Percentiles rank a stretch among this genome's conserved stretches.
Conservation (phyloP, 1,284 basidiomycete species). For the Cutaneotrichosporon cutaneum region DNA sequence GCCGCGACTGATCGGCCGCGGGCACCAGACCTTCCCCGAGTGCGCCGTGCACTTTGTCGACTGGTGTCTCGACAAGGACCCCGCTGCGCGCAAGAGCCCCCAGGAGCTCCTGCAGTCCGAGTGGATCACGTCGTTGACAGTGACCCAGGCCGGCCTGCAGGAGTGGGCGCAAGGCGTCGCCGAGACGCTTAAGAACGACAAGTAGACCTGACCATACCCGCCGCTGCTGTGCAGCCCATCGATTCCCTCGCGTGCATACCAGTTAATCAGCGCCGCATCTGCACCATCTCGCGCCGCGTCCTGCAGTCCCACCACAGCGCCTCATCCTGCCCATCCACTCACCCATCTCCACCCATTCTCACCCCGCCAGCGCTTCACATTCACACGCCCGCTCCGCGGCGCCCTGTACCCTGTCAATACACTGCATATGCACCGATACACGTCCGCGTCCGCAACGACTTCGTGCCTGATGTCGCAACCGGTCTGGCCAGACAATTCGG, state of each 20-base stretch:
- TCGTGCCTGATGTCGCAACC: neutral
- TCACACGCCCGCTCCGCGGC: neutral
- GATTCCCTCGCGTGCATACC: neutral
- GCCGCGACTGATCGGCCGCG: slow-evolving; percentile 65
- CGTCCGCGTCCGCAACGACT: neutral
- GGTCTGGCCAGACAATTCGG: neutral
- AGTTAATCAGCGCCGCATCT: neutral
- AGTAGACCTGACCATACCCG: neutral
- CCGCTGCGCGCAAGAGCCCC: slow-evolving; percentile 69
- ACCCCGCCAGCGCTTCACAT: slow-evolving; percentile 1
- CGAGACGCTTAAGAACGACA: slow-evolving; percentile 9
- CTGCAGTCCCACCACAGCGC: no score
- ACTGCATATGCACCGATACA: slow-evolving; percentile 15
- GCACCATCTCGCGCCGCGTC: no score
- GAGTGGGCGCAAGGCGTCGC: slow-evolving; percentile 35
- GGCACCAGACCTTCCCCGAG: slow-evolving; percentile 57
- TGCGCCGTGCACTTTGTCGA: slow-evolving; percentile 77
- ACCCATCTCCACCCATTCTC: neutral
- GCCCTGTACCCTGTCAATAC: slow-evolving; percentile 18
- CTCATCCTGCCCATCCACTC: neutral
- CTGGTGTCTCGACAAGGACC: slow-evolving; percentile 80
- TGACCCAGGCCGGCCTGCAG: slow-evolving; percentile 38
- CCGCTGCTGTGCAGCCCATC: neutral
- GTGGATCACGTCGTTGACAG: slow-evolving; percentile 41
- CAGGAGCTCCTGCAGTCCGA: slow-evolving; percentile 65